Evolutionary conservation across 2,329 filamentous ascomycete genomes (phyloP), one percentile per base, ranked within the genome.

Genomic region (Diaporthe sp.): DNA sequence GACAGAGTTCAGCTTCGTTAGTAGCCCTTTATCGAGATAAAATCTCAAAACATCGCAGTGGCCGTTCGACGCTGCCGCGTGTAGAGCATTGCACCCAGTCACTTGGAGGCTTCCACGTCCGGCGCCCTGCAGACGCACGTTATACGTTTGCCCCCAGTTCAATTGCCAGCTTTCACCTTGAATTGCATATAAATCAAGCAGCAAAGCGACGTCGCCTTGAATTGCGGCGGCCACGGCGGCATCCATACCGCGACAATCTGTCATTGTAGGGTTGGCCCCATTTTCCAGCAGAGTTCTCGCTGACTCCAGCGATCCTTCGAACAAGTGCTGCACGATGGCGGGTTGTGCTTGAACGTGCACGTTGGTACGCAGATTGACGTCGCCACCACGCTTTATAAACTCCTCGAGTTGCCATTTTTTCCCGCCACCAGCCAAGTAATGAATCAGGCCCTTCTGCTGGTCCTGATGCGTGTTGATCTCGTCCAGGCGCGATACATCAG

Each of bases 91-190:
- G 0, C 19, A 0, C 2, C 10, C 45, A 9, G 25, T 28, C 3
- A 33, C 4, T 0, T 0, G 2, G 2, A 22, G 7, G 2, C n/a
- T 4, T 9, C 9, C 1, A 30, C 15, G 5, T 19, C 4, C 2
- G n/a, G 12, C 33, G 2, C 12, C 25, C 5, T 4, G 25, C 8
- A 55, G 3, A 30, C 4, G 5, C 3, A 19, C 12, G 5, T 1
- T 3, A 33, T 19, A 61, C 15, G 58, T 64, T 22, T 5, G 35
- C 8, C 13, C 0, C 58, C 58, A 64, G 3, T 64, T 22, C 13
- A 64, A 1, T 22, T 28, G 30, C 66, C 22, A 69, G 4, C n/a
- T 13, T 12, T 69, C 10, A 2, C n/a, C 2, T 17, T 2, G 6
- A 8, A 13, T 1, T 12, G 7, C 4, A 1, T 13, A 3, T 2